A percentile compares a stretch with the other conserved stretches of the same genome.
Conservation (phyloP, 2,329 filamentous ascomycete species). For the Xylariaceae sp. region DNA sequence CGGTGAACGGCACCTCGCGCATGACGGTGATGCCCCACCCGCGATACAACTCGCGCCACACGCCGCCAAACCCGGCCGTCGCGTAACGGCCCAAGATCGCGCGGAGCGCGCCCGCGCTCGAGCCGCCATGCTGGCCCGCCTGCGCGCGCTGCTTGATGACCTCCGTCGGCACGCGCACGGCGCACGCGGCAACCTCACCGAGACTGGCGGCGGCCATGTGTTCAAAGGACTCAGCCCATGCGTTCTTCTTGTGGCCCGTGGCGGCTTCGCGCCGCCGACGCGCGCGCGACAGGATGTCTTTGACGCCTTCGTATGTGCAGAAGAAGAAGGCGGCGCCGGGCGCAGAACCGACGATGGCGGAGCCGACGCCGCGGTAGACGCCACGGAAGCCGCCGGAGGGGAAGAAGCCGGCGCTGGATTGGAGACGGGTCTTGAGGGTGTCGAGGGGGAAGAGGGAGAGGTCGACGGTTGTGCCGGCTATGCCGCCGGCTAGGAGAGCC, state of each 20-base stretch:
- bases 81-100: conserved; percentile 58
- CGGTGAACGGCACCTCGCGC: conserved; percentile 93
- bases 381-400: conserved; percentile 81
- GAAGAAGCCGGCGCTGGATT: conserved; percentile 73
- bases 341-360: conserved; percentile 82
- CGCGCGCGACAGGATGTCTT: conserved; percentile 34
- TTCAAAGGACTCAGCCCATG: conserved; percentile 35
- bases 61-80: conserved; percentile 45
- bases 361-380: conserved; percentile 89
- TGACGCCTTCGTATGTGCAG: conserved; percentile 81
- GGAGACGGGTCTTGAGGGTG: conserved; percentile 95
- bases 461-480: conserved; percentile 94
- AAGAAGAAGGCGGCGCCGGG: conserved; percentile 97
- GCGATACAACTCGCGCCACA: conserved; percentile 81
- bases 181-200: conserved; percentile 88
- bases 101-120: conserved; percentile 59
- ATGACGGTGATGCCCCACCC: conserved; percentile 91
- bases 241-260: conserved; percentile 25
- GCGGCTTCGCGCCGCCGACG: conserved; percentile 3
- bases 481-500: conserved; percentile 71
- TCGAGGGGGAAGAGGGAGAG: conserved; percentile 96
- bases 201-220: conserved; percentile 84
- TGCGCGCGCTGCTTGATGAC: conserved; percentile 97
- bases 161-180: conserved; percentile 88
- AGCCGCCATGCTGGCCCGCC: conserved; percentile 72